Conservation (phyloP, 2,329 filamentous ascomycete genomes). For the Apiospora phragmitis region DNA sequence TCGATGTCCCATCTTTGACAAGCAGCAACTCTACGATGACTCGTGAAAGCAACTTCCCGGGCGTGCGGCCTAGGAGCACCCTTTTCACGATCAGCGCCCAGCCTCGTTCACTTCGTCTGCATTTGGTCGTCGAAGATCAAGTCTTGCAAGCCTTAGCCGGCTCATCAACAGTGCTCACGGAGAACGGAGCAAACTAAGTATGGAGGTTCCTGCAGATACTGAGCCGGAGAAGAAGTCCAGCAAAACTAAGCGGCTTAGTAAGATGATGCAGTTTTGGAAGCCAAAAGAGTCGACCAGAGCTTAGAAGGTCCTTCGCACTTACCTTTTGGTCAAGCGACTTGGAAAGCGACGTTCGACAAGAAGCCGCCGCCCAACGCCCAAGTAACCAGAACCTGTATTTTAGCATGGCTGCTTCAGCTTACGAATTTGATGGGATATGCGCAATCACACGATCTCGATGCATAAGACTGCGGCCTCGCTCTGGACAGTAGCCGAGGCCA, state of each 20-base stretch:
- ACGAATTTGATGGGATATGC: background rate
- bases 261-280: constrained; percentile 80
- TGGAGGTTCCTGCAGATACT: constrained; percentile 60
- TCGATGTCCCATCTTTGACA: constrained; percentile 71
- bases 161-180: constrained; percentile 75
- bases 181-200: constrained; percentile 73
- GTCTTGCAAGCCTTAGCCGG: constrained; percentile 74
- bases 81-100: constrained; percentile 57
- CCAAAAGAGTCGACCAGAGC: constrained; percentile 44
- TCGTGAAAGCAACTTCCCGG: constrained; percentile 59
- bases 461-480: background rate
- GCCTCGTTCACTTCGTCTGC: constrained; percentile 62
- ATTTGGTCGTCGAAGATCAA: constrained; percentile 71
- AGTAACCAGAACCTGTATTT: background rate
- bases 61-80: constrained; percentile 37
- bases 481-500: background rate
- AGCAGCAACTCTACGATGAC: constrained; percentile 79
- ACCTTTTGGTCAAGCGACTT: constrained; percentile 1
- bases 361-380: background rate
- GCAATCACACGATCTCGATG: background rate
- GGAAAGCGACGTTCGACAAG: background rate
- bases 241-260: constrained; percentile 70
- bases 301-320: constrained; percentile 18
- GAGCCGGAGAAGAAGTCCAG: constrained; percentile 61
- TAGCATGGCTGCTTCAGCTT: background rate